Evolutionary conservation across 2,329 filamentous ascomycete genomes (phyloP).

Genomic region (Cadophora malorum): DNA sequence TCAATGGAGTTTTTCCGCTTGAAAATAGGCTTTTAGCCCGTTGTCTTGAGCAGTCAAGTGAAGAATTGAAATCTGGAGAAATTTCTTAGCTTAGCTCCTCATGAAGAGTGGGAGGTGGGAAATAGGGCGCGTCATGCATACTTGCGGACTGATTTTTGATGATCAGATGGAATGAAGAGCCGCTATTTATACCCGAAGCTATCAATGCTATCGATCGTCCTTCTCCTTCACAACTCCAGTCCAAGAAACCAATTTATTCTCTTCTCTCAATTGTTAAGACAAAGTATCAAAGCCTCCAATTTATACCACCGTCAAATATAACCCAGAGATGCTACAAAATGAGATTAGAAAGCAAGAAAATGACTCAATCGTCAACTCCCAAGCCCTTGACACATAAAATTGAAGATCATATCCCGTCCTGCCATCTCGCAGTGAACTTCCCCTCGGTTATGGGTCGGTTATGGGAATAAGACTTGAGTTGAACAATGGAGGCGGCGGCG

Average conservation of each 20-base stretch:
- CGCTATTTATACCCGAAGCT: neutral
- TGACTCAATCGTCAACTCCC: neutral
- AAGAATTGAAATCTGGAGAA: neutral
- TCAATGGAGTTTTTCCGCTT: neutral
- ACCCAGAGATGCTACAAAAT: neutral
- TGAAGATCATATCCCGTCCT: neutral
- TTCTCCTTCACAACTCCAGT: neutral
- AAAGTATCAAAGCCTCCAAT: neutral
- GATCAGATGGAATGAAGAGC: neutral
- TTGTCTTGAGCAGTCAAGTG: neutral
- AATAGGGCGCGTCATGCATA: neutral
- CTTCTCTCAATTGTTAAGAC: neutral
- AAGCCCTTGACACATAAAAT: conserved; percentile 10
- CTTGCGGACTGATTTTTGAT: conserved; percentile 1
- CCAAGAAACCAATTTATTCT: too few relatives aligned
- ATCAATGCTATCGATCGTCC: neutral
- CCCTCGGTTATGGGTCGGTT: conserved; percentile 1
- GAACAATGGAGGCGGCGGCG: neutral
- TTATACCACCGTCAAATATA: neutral
- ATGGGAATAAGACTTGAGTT: conserved; percentile 2
- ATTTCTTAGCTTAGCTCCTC: neutral
- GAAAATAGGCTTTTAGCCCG: neutral
- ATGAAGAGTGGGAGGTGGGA: conserved; percentile 6
- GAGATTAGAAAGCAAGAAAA: neutral
- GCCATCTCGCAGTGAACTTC: neutral